Conservation (phyloP, 208 protist species). For the Trypanosoma rangeli region DNA sequence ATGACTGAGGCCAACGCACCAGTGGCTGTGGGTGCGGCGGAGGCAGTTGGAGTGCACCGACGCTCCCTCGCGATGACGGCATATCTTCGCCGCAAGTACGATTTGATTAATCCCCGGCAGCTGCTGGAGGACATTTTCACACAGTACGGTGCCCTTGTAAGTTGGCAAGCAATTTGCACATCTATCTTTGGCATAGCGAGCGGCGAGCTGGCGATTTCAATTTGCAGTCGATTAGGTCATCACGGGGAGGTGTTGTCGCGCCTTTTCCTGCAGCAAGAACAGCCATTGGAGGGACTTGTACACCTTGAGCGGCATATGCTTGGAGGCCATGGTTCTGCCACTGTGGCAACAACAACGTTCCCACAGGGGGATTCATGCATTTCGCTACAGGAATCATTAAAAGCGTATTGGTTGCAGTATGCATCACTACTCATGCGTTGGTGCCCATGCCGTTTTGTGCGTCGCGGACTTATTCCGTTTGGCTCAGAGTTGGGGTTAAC, state of each 20-base stretch:
- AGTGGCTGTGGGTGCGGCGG: not conserved
- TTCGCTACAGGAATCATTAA: not conserved
- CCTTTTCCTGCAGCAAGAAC: constrained; percentile 21
- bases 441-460: constrained; percentile 37
- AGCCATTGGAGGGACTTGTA: constrained; percentile 35
- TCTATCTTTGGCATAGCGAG: constrained; percentile 24
- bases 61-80: constrained; percentile 13
- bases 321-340: not conserved
- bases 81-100: constrained; percentile 20
- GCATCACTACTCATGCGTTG: constrained; percentile 29
- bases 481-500: constrained; percentile 12
- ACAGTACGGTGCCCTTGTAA: constrained; percentile 13
- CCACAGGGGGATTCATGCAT: not conserved
- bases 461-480: constrained; percentile 31
- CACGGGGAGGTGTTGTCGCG: constrained; percentile 11
- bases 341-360: not conserved
- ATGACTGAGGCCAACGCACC: not conserved
- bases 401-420: constrained; percentile 26
- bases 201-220: not conserved
- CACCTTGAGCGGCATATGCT: constrained; percentile 27
- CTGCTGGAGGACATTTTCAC: constrained; percentile 9
- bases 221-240: constrained; percentile 9
- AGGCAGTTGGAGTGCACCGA: not conserved
- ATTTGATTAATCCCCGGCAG: constrained; percentile 8
- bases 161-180: constrained; percentile 14